These are phyloP conservation scores for Peniophora sp. DNA, from an alignment of 1,284 basidiomycete genomes.

Conservation along the genomic window DNA sequence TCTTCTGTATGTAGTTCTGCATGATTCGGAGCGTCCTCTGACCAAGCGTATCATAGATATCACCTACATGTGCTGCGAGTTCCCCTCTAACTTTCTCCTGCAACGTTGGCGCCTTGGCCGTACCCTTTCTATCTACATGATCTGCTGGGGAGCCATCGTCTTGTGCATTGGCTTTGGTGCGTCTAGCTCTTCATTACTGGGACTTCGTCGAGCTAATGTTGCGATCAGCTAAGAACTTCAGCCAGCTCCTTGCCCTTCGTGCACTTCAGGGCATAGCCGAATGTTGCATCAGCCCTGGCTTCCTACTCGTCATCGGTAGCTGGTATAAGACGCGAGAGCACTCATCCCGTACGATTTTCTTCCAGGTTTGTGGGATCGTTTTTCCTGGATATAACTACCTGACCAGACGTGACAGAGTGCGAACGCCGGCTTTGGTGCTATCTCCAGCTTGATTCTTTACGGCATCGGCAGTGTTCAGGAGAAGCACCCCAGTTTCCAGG, in stretches of 20 bases:
- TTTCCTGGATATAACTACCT: neutral
- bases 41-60: neutral
- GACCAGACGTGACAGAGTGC: neutral
- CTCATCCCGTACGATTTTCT: slow-evolving; percentile 11
- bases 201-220: too few species aligned
- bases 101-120: slow-evolving; percentile 12
- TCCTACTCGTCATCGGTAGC: slow-evolving; percentile 12
- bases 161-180: slow-evolving; percentile 9
- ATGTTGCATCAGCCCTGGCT: slow-evolving; percentile 14
- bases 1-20: neutral
- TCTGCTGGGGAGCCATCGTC: slow-evolving; percentile 7
- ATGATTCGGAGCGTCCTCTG: too few species aligned
- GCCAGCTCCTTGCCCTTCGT: slow-evolving; percentile 9
- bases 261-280: slow-evolving; percentile 14
- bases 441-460: slow-evolving; percentile 8
- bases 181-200: too few species aligned
- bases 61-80: slow-evolving; percentile 4
- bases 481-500: slow-evolving; percentile 1
- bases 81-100: slow-evolving; percentile 11
- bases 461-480: slow-evolving; percentile 8
- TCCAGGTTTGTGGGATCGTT: slow-evolving; percentile 3
- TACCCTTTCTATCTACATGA: slow-evolving; percentile 13
- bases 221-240: slow-evolving; percentile 9
- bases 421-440: slow-evolving; percentile 4
- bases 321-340: slow-evolving; percentile 12